These are phyloP conservation scores for Diplogelasinospora grovesii DNA, from an alignment of 495 filamentous ascomycete genomes.

Conservation along the genomic window DNA sequence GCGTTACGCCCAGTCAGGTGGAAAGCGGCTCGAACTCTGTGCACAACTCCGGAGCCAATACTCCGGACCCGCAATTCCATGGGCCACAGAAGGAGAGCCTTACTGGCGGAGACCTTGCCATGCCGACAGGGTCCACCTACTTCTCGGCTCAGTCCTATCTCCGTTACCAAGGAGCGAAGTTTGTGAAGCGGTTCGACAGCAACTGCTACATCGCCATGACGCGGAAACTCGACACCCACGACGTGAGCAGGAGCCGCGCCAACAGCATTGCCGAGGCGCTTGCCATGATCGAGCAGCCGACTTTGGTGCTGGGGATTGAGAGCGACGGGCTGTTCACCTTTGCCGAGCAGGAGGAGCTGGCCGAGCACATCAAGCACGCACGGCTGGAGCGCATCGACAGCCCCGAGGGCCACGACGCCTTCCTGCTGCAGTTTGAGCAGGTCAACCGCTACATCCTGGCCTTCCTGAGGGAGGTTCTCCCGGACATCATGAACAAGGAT, in stretches of 20 bases:
- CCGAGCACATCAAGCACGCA: constrained; percentile 71
- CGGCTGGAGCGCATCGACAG: constrained; percentile 80
- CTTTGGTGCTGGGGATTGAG: constrained; percentile 86
- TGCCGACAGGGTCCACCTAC: constrained; percentile 66
- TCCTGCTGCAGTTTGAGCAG: constrained; percentile 93
- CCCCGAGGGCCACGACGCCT: constrained; percentile 93
- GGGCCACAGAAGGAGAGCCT: constrained; percentile 43
- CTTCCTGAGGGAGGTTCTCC: constrained; percentile 76
- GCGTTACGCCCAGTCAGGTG: constrained; percentile 31
- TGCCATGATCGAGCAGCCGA: constrained; percentile 76
- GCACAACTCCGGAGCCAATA: constrained; percentile 21
- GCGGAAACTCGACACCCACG: constrained; percentile 97
- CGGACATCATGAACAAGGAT: constrained; percentile 72
- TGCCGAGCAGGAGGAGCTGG: constrained; percentile 88
- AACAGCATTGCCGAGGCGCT: constrained; percentile 64
- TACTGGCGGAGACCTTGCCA: constrained; percentile 34
- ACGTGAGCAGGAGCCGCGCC: constrained; percentile 70
- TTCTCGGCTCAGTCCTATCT: constrained; percentile 98
- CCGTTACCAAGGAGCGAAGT: constrained; percentile 95
- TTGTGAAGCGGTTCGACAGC: constrained; percentile 92
- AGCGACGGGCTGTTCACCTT: constrained; percentile 94
- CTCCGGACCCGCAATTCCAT: constrained; percentile 69
- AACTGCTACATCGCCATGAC: constrained; percentile 99
- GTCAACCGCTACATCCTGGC: constrained; percentile 82
- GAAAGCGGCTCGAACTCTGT: constrained; percentile 31